phyloP scores from a whole-genome alignment of 129 eudicot genomes.

The sunflower (Helianthus annuus) region DNA sequence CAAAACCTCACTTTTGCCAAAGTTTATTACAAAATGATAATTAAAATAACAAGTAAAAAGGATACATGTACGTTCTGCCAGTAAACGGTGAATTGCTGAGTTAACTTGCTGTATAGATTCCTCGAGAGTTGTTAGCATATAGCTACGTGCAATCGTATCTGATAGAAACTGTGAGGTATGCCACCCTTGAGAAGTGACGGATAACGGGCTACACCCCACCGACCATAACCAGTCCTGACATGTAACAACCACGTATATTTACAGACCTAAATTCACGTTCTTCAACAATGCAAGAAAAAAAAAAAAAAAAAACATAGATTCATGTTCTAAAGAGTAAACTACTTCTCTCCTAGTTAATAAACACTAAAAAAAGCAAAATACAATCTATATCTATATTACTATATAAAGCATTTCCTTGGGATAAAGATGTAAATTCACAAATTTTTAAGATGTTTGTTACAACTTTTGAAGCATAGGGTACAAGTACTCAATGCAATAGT shows the following conservation, averaged over 20 bases:
- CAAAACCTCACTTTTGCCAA: conserved; percentile 15
- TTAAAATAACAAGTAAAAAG: conserved; percentile 28
- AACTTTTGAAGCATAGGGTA: too few species aligned
- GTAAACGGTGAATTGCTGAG: conserved; percentile 73
- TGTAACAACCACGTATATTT: conserved; percentile 17
- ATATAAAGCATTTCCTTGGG: too few species aligned
- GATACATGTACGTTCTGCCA: conserved; percentile 89
- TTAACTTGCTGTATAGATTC: conserved; percentile 91
- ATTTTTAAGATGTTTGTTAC: too few species aligned
- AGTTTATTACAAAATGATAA: conserved; percentile 2
- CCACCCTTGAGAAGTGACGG: conserved; percentile 93
- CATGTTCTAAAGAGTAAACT: conserved; percentile 7
- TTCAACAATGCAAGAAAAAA: background rate
- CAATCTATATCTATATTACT: background rate
- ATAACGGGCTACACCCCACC: conserved; percentile 86
- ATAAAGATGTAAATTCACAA: too few species aligned
- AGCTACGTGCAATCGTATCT: conserved; percentile 90
- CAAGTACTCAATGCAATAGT: too few species aligned
- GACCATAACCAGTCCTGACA: conserved; percentile 98
- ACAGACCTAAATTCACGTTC: background rate
- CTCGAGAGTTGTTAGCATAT: conserved; percentile 86
- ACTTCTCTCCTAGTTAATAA: background rate
- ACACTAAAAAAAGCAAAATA: background rate
- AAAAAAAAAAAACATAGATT: background rate
- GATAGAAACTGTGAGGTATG: conserved; percentile 71